Percentiles rank a stretch among this genome's conserved stretches.
phyloP scores from a whole-genome alignment of 1,139 yeast species.

The Sugiyamaella sp. region DNA sequence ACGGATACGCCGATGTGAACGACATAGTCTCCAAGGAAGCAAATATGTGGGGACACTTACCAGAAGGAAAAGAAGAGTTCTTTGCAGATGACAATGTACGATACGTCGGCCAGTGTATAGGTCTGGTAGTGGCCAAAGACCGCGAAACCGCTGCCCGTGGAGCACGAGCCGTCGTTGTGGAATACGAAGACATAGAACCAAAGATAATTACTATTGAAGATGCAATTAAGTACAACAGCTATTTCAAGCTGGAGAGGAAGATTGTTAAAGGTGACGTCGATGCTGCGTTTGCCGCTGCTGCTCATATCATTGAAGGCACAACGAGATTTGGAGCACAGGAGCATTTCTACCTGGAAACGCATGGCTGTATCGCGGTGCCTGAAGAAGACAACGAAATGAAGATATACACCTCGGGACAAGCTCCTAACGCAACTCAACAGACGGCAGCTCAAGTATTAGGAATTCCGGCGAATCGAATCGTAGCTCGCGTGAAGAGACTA shows the following conservation, averaged over 20 bases:
- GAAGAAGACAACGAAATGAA: conserved; percentile 51
- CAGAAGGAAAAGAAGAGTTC: conserved; percentile 47
- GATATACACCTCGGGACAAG: conserved; percentile 48
- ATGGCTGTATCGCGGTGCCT: conserved; percentile 48
- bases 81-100: conserved; percentile 48
- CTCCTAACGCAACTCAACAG: conserved; percentile 49
- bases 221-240: conserved; percentile 46
- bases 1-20: conserved; percentile 46
- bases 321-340: conserved; percentile 51
- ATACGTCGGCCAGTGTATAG: conserved; percentile 50
- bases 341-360: conserved; percentile 52
- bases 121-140: conserved; percentile 46
- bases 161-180: conserved; percentile 48
- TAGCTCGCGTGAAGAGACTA: conserved; percentile 49
- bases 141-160: conserved; percentile 49
- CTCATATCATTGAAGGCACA: conserved; percentile 44
- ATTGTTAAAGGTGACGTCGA: conserved; percentile 47
- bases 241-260: conserved; percentile 35
- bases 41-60: conserved; percentile 48
- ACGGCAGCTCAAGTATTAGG: conserved; percentile 48
- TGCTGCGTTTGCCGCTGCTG: conserved; percentile 43
- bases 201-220: conserved; percentile 47
- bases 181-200: conserved; percentile 45
- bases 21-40: conserved; percentile 45
- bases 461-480: conserved; percentile 47